These are phyloP conservation scores for Pichia ethanolica DNA, from an alignment of 805 yeast genomes.

Conservation along the genomic window DNA sequence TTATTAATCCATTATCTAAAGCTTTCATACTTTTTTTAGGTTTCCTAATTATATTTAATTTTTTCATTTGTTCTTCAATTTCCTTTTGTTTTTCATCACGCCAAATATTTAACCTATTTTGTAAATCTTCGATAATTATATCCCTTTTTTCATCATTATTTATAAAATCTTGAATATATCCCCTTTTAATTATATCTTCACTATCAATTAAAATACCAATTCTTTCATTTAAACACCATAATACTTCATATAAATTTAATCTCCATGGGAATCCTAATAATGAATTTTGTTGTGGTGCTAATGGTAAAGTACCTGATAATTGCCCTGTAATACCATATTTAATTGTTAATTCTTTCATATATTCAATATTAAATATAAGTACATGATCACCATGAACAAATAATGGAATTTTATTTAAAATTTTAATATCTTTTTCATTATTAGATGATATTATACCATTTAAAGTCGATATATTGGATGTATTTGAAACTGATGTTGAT, in stretches of 20 bases:
- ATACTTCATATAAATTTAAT: conserved; percentile 63
- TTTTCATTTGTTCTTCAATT: conserved; percentile 11
- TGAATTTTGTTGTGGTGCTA: conserved; percentile 91
- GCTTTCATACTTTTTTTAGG: conserved; percentile 1
- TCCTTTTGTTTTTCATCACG: conserved; percentile 10
- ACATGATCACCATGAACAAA: conserved; percentile 8
- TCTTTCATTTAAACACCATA: conserved; percentile 44
- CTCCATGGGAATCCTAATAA: conserved; percentile 78
- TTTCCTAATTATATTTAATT: conserved; percentile 5
- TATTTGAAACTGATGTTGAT: background rate
- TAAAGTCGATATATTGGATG: background rate
- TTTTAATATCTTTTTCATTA: background rate
- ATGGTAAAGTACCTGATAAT: conserved; percentile 73
- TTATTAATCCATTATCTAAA: conserved; percentile 3
- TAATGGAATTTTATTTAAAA: conserved; percentile 4
- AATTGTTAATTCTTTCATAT: conserved; percentile 47
- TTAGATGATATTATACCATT: background rate
- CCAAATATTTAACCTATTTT: conserved; percentile 8
- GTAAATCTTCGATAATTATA: conserved; percentile 5
- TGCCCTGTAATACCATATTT: conserved; percentile 64
- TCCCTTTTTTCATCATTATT: conserved; percentile 1
- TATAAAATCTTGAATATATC: conserved; percentile 2
- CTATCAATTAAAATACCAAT: conserved; percentile 13
- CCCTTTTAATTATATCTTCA: background rate
- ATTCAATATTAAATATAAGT: conserved; percentile 51